Evolutionary conservation across 148 eudicot species (phyloP).

Genomic region (Silene conica): DNA sequence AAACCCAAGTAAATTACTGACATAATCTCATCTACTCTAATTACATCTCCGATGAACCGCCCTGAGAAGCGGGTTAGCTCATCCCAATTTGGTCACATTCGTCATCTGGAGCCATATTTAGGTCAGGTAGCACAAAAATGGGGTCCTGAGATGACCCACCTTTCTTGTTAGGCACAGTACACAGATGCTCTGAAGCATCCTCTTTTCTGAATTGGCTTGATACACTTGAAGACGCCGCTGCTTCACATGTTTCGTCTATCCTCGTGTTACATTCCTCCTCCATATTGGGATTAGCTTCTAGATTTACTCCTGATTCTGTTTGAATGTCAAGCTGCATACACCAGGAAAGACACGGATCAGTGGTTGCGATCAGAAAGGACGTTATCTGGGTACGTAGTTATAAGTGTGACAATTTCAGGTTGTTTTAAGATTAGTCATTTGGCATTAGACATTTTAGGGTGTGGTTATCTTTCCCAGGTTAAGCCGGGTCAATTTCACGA

Average conservation of each 20-base stretch:
- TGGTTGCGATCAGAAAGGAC: background rate
- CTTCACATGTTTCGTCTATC: slow-evolving; percentile 25
- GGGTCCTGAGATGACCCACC: slow-evolving; percentile 15
- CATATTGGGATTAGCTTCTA: slow-evolving; percentile 13
- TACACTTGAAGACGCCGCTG: slow-evolving; percentile 19
- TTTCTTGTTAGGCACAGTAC: slow-evolving; percentile 3
- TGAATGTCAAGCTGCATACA: slow-evolving; percentile 48
- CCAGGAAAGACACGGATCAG: slow-evolving; percentile 5
- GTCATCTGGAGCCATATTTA: slow-evolving; percentile 62
- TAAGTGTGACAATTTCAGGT: background rate
- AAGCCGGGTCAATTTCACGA: too few relatives aligned
- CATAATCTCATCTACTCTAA: slow-evolving; percentile 19
- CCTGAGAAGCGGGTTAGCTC: slow-evolving; percentile 15
- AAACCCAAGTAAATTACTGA: slow-evolving; percentile 25
- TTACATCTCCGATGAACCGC: slow-evolving; percentile 23
- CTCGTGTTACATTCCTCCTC: slow-evolving; percentile 9
- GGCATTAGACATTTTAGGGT: too few relatives aligned
- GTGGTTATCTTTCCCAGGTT: too few relatives aligned
- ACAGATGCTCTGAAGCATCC: slow-evolving; percentile 11
- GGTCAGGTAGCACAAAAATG: slow-evolving; percentile 54
- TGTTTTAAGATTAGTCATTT: background rate
- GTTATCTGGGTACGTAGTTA: too few relatives aligned
- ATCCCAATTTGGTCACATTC: slow-evolving; percentile 24
- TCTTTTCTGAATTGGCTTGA: slow-evolving; percentile 20
- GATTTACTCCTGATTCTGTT: slow-evolving; percentile 24